These are phyloP conservation scores for Phlebopus sp. DNA, from an alignment of 1,284 basidiomycete species.

Conservation along the genomic window DNA sequence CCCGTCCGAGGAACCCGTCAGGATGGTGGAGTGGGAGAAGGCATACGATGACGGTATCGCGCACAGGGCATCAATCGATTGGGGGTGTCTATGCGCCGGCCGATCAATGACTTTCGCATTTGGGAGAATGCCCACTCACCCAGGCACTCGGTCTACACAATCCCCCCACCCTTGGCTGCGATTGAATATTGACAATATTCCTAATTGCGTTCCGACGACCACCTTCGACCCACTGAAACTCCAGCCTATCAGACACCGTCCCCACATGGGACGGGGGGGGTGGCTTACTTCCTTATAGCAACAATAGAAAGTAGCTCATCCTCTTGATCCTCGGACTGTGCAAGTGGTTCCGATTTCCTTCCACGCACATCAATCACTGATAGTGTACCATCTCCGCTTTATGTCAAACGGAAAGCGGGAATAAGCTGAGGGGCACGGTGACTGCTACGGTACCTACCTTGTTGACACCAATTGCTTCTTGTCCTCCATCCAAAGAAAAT, in stretches of 20 bases:
- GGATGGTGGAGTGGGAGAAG: slow-evolving; percentile 68
- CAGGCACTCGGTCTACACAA: slow-evolving; percentile 91
- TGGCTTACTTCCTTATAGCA: slow-evolving; percentile 71
- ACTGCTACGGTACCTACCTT: slow-evolving; percentile 49
- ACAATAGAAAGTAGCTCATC: slow-evolving; percentile 89
- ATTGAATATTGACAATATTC: slow-evolving; percentile 91
- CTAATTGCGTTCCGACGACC: slow-evolving; percentile 88
- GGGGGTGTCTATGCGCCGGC: slow-evolving; percentile 62
- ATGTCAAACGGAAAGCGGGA: slow-evolving; percentile 4
- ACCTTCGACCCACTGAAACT: slow-evolving; percentile 66
- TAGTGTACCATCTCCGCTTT: slow-evolving; percentile 87
- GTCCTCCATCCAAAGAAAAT: slow-evolving; percentile 84
- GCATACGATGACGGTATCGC: slow-evolving; percentile 65
- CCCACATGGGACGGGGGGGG: background rate
- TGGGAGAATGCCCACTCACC: slow-evolving; percentile 42
- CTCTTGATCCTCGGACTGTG: slow-evolving; percentile 92
- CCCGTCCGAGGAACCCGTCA: slow-evolving; percentile 93
- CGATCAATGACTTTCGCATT: slow-evolving; percentile 8
- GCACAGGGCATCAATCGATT: slow-evolving; percentile 84
- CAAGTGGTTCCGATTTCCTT: slow-evolving; percentile 70
- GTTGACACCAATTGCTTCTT: slow-evolving; percentile 84
- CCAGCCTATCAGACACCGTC: background rate
- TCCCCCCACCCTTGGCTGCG: slow-evolving; percentile 85
- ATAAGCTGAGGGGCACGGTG: background rate
- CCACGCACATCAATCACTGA: slow-evolving; percentile 87